Conservation (phyloP, 768 basidiomycete genomes). For the Cystofilobasidium ferigula region DNA sequence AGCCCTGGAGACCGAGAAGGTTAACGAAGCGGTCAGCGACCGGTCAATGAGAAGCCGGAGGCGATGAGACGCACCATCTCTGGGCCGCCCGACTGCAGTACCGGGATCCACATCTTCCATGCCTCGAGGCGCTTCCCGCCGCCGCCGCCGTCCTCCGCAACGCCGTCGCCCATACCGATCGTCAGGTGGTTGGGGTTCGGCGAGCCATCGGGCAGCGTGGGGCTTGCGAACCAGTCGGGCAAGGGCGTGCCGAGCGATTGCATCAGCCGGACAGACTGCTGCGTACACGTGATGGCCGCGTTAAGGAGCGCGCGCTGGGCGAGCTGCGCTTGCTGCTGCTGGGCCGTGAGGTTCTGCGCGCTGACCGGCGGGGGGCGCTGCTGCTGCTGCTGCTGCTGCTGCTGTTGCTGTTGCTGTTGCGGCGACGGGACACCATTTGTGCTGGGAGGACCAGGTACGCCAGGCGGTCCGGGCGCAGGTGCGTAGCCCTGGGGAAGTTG, state of each 20-base stretch:
- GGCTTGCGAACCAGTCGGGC: neutral
- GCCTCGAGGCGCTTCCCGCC: neutral
- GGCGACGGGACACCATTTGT: too few species aligned
- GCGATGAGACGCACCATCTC: neutral
- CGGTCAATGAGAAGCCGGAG: neutral
- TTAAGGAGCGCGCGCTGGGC: neutral
- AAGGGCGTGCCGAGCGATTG: neutral
- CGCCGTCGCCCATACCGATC: neutral
- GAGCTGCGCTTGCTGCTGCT: neutral
- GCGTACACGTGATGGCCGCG: neutral
- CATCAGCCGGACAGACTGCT: neutral
- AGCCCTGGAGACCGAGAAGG: neutral
- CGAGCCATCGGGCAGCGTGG: neutral
- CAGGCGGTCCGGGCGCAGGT: too few species aligned
- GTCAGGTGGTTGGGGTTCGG: neutral
- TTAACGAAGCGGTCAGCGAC: neutral
- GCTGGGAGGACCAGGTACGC: too few species aligned
- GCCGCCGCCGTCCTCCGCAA: neutral
- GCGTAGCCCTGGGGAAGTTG: too few species aligned
- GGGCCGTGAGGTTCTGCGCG: neutral
- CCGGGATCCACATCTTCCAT: neutral
- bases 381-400: neutral
- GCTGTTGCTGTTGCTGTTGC: too few species aligned
- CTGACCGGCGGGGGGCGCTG: neutral
- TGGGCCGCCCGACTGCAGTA: neutral